Base-by-base conservation (phyloP, 352 stramenopile species). In the Globisporangium viniferum region DNA sequence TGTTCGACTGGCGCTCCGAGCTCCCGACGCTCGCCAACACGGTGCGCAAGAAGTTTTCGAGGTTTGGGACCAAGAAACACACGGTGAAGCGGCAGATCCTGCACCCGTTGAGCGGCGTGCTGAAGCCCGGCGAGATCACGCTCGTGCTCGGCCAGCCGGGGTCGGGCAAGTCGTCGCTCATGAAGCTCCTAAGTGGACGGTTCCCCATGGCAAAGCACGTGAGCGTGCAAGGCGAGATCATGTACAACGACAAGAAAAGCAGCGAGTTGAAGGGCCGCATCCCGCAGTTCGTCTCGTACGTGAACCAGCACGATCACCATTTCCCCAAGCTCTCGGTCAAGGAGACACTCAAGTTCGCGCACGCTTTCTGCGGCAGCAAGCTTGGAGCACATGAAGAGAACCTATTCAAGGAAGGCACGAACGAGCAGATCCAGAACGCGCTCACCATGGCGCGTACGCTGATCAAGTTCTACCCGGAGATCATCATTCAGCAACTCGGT, bases 381-480 rank as follows among this genome's bases (percentile, higher is more conserved):
- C 51, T 74, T 8, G 53, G 44, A 2, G 53, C 67, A 58, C 39
- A 24, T 76, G 80, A 74, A 35, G 72, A 88, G 20, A 62, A 64
- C 69, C 71, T 89, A n/a, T 72, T 73, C 20, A 68, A 81, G 33
- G 36, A 77, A 9, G 72, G 70, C 27, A 59, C 75, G 9, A 24
- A 66, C 0, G 67, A 70, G 44, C 64, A 79, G 35, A 79, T 73
- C 20, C 48, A 76, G 27, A 41, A 15, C 76, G 4, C 73, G 15
- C 15, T 62, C 18, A 35, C 68, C 27, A 51, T 68, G 7, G 60
- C 66, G 3, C 27, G 54, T 2, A 31, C 58, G 31, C 24, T 76
- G 15, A 61, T 59, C n/a, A 36, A 57, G 29, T 56, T 67, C 29
- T 69, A 57, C 33, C 71, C 72, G 5, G 72, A 86, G 62, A 67